These are phyloP conservation scores for Osmanthus fragrans DNA, from an alignment of 257 asterid genomes.

Conservation along the genomic window DNA sequence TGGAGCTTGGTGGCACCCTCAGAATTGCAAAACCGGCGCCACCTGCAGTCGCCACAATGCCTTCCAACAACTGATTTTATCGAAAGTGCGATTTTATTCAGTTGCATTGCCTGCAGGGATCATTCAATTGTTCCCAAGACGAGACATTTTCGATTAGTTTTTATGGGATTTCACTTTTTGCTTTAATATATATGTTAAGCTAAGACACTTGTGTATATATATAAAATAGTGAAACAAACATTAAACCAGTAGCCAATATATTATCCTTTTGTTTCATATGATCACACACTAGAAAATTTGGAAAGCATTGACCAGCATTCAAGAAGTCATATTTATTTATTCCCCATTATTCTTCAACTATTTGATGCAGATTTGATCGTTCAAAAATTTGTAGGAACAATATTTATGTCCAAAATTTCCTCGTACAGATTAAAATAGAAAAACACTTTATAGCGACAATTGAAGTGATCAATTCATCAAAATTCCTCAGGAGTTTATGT, in stretches of 20 bases:
- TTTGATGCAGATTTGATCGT: neutral
- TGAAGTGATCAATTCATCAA: conserved; percentile 7
- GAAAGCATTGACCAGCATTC: neutral
- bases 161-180: neutral
- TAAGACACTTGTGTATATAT: neutral
- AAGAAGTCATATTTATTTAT: neutral
- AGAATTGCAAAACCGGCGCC: conserved; percentile 28
- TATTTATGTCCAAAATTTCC: neutral
- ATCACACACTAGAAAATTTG: neutral
- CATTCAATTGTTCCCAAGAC: neutral
- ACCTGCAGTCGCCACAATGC: conserved; percentile 14
- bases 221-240: neutral
- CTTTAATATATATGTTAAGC: neutral
- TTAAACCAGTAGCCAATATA: neutral
- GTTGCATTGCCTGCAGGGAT: neutral
- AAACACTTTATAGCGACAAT: neutral
- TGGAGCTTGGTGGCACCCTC: conserved; percentile 72
- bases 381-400: neutral
- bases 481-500: conserved; percentile 3
- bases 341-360: neutral
- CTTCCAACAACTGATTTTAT: conserved; percentile 14
- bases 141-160: neutral
- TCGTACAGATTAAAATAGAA: neutral
- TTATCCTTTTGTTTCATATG: neutral
- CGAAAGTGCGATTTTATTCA: neutral